phyloP scores from a whole-genome alignment of 352 stramenopile genomes.

The Phytophthora brassicae region DNA sequence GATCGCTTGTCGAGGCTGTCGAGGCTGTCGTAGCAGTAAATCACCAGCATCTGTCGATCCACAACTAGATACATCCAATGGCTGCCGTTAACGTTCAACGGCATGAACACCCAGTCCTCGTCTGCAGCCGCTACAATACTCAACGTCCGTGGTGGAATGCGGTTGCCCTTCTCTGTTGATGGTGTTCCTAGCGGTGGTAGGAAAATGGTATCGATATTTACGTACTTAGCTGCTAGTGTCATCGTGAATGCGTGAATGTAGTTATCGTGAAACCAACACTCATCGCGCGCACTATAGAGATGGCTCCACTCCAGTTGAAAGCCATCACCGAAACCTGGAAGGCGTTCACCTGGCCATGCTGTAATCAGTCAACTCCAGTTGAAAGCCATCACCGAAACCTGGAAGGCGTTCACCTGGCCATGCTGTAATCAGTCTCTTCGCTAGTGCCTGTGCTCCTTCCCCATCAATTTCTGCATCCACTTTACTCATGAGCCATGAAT shows the following conservation, averaged over 20 bases:
- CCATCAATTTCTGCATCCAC: neutral
- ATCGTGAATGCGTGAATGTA: neutral
- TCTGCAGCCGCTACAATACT: neutral
- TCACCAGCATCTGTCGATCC: neutral
- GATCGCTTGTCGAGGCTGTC: conserved; percentile 7
- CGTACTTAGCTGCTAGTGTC: neutral
- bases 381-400: neutral
- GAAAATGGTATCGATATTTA: neutral
- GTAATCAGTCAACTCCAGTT: conserved; percentile 3
- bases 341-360: too few species aligned
- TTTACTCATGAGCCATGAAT: neutral
- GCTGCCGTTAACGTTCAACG: neutral
- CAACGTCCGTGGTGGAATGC: neutral
- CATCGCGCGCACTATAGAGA: neutral
- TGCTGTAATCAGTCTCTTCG: neutral
- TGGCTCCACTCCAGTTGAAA: neutral
- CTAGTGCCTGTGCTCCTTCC: neutral
- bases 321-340: too few species aligned
- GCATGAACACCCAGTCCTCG: conserved; percentile 4
- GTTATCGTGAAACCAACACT: neutral
- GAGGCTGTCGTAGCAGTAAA: conserved; percentile 17
- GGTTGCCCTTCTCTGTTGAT: neutral
- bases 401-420: neutral
- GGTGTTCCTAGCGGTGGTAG: neutral
- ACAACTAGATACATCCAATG: conserved; percentile 4